Percentiles rank a stretch among this genome's conserved stretches.
These are phyloP conservation scores for Microdochium bolleyi DNA, from an alignment of 2,329 filamentous ascomycete species.

Conservation along the genomic window DNA sequence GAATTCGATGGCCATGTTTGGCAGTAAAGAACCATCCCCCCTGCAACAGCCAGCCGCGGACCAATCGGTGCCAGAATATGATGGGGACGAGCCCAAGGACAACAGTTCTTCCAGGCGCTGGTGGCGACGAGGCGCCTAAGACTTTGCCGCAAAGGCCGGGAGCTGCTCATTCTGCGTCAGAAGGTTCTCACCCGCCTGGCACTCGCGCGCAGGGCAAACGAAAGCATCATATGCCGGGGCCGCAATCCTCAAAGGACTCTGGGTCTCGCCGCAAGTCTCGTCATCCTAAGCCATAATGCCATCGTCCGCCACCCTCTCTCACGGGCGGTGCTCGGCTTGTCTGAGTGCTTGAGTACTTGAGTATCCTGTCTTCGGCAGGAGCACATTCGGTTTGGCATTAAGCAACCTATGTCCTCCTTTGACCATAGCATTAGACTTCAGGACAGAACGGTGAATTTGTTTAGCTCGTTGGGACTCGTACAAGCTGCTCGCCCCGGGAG, in stretches of 20 bases:
- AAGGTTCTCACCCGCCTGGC: background rate
- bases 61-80: background rate
- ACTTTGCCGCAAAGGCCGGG: background rate
- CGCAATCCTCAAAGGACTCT: background rate
- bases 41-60: too few relatives aligned
- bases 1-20: too few relatives aligned
- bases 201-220: background rate
- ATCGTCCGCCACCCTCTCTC: background rate
- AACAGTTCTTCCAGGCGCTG: background rate
- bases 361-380: background rate
- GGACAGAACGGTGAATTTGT: too few relatives aligned
- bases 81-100: background rate
- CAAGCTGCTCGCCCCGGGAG: too few relatives aligned
- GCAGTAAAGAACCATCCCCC: too few relatives aligned
- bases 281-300: background rate
- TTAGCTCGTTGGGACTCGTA: too few relatives aligned
- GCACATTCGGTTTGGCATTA: background rate
- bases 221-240: background rate
- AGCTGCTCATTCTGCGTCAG: background rate
- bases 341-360: too few relatives aligned
- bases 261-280: background rate
- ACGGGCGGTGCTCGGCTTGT: background rate
- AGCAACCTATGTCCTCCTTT: background rate
- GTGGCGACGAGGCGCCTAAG: background rate
- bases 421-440: too few relatives aligned